A percentile compares a stretch with the other conserved stretches of the same genome.
These are phyloP conservation scores for Lagerstroemia speciosa DNA, from an alignment of 345 rosid genomes.

Conservation along the genomic window DNA sequence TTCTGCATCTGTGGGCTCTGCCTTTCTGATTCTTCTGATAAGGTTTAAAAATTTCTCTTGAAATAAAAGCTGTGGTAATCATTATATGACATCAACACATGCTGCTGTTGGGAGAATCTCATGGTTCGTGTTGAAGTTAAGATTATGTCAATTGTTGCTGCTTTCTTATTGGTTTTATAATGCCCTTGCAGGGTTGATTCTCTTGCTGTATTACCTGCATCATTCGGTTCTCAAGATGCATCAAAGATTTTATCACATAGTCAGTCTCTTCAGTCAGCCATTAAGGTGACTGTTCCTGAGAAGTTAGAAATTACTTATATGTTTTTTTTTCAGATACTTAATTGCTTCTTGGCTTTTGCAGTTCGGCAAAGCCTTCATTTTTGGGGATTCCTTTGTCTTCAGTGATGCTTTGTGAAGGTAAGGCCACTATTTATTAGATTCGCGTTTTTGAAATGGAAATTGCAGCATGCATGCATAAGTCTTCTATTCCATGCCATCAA, in stretches of 20 bases:
- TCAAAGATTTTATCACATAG: slow-evolving; percentile 63
- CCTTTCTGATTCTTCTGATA: neutral
- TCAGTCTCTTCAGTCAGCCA: slow-evolving; percentile 58
- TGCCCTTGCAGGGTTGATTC: slow-evolving; percentile 72
- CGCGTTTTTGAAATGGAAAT: neutral
- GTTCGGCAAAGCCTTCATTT: slow-evolving; percentile 60
- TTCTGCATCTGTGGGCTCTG: neutral
- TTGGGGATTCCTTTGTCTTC: slow-evolving; percentile 66
- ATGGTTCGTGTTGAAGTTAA: neutral
- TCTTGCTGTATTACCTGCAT: slow-evolving; percentile 67
- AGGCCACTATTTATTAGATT: neutral
- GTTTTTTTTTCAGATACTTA: too few relatives aligned
- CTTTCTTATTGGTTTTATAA: neutral
- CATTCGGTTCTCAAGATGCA: slow-evolving; percentile 67
- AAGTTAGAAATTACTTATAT: neutral
- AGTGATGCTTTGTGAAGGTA: slow-evolving; percentile 88
- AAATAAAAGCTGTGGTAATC: neutral
- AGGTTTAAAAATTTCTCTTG: neutral
- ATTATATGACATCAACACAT: neutral
- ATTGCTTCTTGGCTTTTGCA: slow-evolving; percentile 16
- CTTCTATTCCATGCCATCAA: neutral
- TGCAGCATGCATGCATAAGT: neutral
- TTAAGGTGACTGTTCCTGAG: slow-evolving; percentile 47
- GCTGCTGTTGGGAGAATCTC: neutral
- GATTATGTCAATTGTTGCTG: neutral